These are phyloP conservation scores for Orbilia brochopaga DNA, from an alignment of 2,329 filamentous ascomycete genomes.

Conservation along the genomic window DNA sequence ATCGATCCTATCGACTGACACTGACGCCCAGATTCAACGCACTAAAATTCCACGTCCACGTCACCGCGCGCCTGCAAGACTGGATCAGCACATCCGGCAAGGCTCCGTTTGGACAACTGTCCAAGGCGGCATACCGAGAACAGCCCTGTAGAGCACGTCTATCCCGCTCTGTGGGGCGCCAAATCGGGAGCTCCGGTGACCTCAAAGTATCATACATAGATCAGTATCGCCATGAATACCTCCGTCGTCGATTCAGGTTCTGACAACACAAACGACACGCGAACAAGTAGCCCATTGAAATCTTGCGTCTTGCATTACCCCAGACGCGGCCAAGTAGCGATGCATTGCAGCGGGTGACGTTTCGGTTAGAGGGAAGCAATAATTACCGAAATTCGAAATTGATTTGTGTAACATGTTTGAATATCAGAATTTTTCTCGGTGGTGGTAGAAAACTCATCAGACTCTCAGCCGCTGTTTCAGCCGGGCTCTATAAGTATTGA, in stretches of 20 bases:
- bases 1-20: not conserved
- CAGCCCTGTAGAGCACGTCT: constrained; percentile 12
- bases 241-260: not conserved
- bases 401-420: constrained; percentile 24
- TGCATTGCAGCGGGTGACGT: constrained; percentile 22
- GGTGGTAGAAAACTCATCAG: not conserved
- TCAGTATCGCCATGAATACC: not conserved
- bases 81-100: constrained; percentile 15
- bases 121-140: constrained; percentile 22
- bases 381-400: constrained; percentile 10
- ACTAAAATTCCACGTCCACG: constrained; percentile 34
- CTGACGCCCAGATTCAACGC: constrained; percentile 22
- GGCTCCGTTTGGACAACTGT: constrained; percentile 11
- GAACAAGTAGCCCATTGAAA: not conserved
- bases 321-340: constrained; percentile 32
- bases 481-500: not conserved
- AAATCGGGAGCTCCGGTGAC: not conserved
- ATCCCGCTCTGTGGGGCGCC: constrained; percentile 11
- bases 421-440: not conserved
- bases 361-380: constrained; percentile 12
- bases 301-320: constrained; percentile 24
- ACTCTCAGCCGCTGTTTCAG: not conserved
- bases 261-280: constrained; percentile 40
- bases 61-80: constrained; percentile 35
- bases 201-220: not conserved